Base-by-base conservation (phyloP, 176 grass and related monocot species). In the Typha latifolia region DNA sequence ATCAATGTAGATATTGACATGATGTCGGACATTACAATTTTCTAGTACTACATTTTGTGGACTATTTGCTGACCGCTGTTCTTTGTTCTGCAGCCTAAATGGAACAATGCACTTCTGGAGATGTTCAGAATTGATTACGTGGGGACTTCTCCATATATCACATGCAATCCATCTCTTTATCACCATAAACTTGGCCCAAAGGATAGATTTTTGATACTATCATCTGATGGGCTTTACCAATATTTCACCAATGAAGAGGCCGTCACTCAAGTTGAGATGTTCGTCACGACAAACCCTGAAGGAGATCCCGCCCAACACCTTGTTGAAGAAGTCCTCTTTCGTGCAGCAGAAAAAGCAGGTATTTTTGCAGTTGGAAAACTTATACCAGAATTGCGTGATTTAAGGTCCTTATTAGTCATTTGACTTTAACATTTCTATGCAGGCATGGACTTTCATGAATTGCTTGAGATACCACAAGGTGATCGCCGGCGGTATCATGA, bases 191-290 rank as follows among this genome's bases (percentile, higher is more conserved):
- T 99, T 12, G 82, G 86, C 32, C 67, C 84, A 5, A 81, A 76
- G 61, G 94, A 99, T 70, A 92, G 79, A 64, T 99, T 99, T 72
- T 62, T 99, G 73, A 87, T 99, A 79, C 76, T 99, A 4, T 99
- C 94, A 4, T 99, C 94, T 0, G 94, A 99, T 7, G 94, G 94
- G 57, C 89, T 99, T 49, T 99, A 99, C 79, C 94, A 99, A 43
- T 99, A 99, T 59, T 89, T 99, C 64, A 99, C 94, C 55, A 99
- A 93, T 12, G 89, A 99, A 79, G 94, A 92, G 76, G 89, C 79
- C 0, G 86, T 93, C 32, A 67, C 89, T 49, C 70, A 93, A 69
- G 83, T 99, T 12, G 94, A 99, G 64, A 90, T 85, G 83, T 99
- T 99, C 69, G 84, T 99, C 4, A 77, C 83, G 8, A 80, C 89